Base-by-base conservation (phyloP, 2,329 filamentous ascomycete species). In the Colletotrichum liriopes region DNA sequence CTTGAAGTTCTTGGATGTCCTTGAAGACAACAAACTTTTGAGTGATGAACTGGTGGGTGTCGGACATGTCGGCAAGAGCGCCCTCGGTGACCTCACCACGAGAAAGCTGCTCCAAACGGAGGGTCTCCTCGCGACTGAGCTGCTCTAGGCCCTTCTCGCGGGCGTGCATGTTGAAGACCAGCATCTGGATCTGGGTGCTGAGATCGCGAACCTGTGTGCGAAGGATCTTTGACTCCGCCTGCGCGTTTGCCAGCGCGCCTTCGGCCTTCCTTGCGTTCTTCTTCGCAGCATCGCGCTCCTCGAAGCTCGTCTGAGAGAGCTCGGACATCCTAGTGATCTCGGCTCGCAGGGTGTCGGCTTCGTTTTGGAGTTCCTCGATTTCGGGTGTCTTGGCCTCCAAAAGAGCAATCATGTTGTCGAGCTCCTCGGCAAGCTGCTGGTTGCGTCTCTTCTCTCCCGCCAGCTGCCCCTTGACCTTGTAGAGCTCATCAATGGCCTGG, bases 1-100 rank as follows among this genome's bases (percentile, higher is more conserved):
- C 89, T 79, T 98, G 95, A 12, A 99, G 86, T 66, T 97, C 93
- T 70, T 90, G 87, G 49, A 98, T 90, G 75, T 95, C 92, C 77
- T 93, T 94, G 89, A 97, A 99, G 0, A 95, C 91, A 11, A 95
- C 93, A n/a, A 98, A 86, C 73, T 95, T 93, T 78, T 96, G 91
- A 37, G 93, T 96, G 77, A 99, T 98, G 81, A 98, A 93, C 68
- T 92, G 92, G 77, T 96, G 94, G 0, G 95, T 97, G 74, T 95
- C 93, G 6, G 93, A 95, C 80, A 95, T 88, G 75, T 94, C 93
- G 43, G 93, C 89, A 8, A 94, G 83, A 0, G 90, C 88, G 68
- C 92, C 90, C 67, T 94, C 93, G 11, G 90, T 88, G 32, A 96
- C 86, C 77, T 96, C 92, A 65, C 94, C 93, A 71, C 90, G 89